Evolutionary conservation across 345 rosid species (phyloP), one percentile per base, ranked within the genome.

Genomic region (Lumnitzera racemosa): DNA sequence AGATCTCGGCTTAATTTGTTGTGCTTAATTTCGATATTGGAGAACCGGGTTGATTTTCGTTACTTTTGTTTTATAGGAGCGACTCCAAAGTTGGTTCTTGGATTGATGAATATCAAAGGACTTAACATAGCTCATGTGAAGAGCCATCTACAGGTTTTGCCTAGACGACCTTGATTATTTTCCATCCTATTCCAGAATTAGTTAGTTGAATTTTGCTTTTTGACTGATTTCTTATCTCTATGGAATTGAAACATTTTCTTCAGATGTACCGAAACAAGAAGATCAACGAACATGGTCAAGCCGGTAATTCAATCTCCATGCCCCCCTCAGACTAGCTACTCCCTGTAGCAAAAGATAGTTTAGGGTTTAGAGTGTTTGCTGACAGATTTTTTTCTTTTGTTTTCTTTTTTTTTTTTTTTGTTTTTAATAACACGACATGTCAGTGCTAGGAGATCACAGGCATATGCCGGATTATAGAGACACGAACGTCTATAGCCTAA

Each of bases 181-280:
- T 58, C n/a, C 13, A 11, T 47, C 29, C 27, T 12, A 58, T 43
- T 58, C 36, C 15, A 17, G 7, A 13, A 51, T 51, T 55, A 20
- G 24, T 46, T 56, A 6, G 47, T 67, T 66, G 14, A 46, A 0
- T 47, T 27, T 47, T 15, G 49, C 60, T 64, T 24, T 12, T 15
- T 48, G 46, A 27, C 2, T 51, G 4, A 8, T 15, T 58, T n/a
- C n/a, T n/a, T 2, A 15, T 59, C 13, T 15, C n/a, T 11, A 29
- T 9, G 11, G 13, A 36, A 36, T 36, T 4, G 43, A 36, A 24
- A 24, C 20, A 20, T 20, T 9, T 53, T 56, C 47, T 4, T 52
- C 76, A 89, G 96, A 89, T 89, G 96, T 87, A 81, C 68, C 71
- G 96, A 68, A 89, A 85, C 86, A 87, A 87, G 81, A 87, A 78